Base-by-base conservation (phyloP, 164 flowering plant genomes). In the Annona cherimola region DNA sequence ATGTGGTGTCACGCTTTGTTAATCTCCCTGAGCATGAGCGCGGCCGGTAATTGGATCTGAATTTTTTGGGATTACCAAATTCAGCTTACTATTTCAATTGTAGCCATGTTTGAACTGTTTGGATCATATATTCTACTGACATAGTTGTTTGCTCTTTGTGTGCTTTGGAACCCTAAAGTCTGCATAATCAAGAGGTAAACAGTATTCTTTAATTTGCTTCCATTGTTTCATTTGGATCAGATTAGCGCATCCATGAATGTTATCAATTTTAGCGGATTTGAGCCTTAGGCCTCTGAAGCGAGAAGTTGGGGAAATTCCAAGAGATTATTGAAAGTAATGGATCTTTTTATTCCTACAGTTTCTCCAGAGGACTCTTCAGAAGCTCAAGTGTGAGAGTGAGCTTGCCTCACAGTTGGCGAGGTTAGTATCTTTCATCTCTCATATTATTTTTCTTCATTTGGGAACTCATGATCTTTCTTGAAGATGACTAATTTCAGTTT, bases 21-120 rank as follows among this genome's bases (percentile, higher is more conserved):
- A 79, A 80, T 79, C 84, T 84, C 35, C 79, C 83, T 3, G 87
- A 86, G 50, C 83, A 80, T 64, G 89, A 86, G n/a, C 75, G 85
- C 72, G 89, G 87, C 83, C 74, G 84, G 89, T 86, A 83, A 35
- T 70, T 12, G 16, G 60, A 68, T 43, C 46, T 1, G 5, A 20
- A 19, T 45, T 50, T 20, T 4, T 67, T 11, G 20, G 14, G 11
- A 35, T 12, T 64, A 41, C 43, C 41, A 44, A 12, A 66, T 67
- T 19, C 19, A 4, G 5, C 59, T 42, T 66, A 11, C 16, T 44
- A 42, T 66, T 11, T 5, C 4, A n/a, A 71, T 39, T 40, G 26
- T 63, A 5, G 9, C 8, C 45, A 0, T 19, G 3, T 63, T 35
- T 2, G 35, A 14, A 50, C 26, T 11, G 3, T 18, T 44, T 12